Evolutionary conservation across 2,329 filamentous ascomycete genomes (phyloP), one percentile per base, ranked within the genome.

Genomic region (Sporothrix brunneoviolacea): DNA sequence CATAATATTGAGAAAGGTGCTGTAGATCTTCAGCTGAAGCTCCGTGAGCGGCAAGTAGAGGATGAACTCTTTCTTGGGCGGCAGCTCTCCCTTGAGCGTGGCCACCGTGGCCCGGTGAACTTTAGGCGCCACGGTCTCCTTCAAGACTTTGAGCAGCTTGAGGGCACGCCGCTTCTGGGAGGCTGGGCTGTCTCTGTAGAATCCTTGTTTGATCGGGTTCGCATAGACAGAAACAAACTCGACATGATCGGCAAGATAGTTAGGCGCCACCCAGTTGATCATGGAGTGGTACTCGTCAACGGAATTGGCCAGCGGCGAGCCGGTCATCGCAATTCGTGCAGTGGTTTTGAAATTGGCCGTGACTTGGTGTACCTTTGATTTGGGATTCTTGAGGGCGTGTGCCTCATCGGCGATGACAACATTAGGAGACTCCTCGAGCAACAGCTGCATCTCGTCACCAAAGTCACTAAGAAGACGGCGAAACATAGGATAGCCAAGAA

Each of bases 401-500:
- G 89, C 90, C 65, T 96, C 91, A 61, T 96, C 91, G 0, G 85
- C 87, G 45, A 96, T 69, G 19, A 95, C 82, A 40, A 95, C 77
- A 54, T 77, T 86, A 0, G 90, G 80, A 0, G 73, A 70, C 4
- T 83, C 59, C 18, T 51, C 35, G 10, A 59, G 21, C 48, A 54
- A 8, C 8, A 2, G 10, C 28, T 24, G 41, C 4, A 66, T 24
- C 4, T 66, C 61, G 32, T 76, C 55, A 2, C 38, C 35, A 15
- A 58, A 55, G 3, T 59, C 53, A 1, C 58, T 52, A 5, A 67
- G 24, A 28, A 72, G 65, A 4, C 65, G 58, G n/a, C 67, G 66
- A 56, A 95, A 83, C 62, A 90, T 76, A 3, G 73, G 62, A 62
- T 93, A 95, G 22, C 88, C 85, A 8, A 91, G 72, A 15, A 95